Percentiles rank a stretch among this genome's conserved stretches.
Evolutionary conservation across 495 filamentous ascomycete species (phyloP).

Genomic region (Xylaria acuta): DNA sequence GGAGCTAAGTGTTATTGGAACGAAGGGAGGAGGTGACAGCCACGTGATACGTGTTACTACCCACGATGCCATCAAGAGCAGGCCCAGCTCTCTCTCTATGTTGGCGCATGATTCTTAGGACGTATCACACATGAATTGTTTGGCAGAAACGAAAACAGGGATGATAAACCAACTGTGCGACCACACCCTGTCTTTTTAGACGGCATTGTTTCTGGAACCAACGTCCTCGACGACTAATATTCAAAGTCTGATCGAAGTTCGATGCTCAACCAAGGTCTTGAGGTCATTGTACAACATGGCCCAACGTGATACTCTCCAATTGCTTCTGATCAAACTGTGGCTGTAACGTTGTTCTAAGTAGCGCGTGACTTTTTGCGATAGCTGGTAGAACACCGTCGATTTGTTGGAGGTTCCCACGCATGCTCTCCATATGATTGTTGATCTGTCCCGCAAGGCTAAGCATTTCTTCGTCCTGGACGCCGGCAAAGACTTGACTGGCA

Average conservation of each 20-base stretch:
- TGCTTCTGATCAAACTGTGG: conserved; percentile 52
- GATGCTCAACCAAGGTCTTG: neutral
- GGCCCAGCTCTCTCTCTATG: neutral
- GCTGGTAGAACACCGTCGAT: conserved; percentile 52
- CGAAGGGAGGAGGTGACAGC: neutral
- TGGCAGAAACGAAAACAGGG: neutral
- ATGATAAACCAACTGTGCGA: conserved; percentile 3
- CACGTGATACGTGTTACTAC: conserved; percentile 3
- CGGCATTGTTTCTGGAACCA: neutral
- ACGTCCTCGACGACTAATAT: neutral
- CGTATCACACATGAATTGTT: conserved; percentile 7
- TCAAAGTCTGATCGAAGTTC: neutral
- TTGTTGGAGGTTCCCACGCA: conserved; percentile 64
- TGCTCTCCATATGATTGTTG: conserved; percentile 58
- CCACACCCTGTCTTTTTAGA: conserved; percentile 8
- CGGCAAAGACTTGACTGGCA: conserved; percentile 40
- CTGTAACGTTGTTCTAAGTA: conserved; percentile 47
- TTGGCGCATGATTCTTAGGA: neutral
- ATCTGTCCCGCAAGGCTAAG: conserved; percentile 49
- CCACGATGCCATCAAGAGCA: neutral
- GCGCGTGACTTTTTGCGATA: conserved; percentile 52
- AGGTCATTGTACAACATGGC: conserved; percentile 23
- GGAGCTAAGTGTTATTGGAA: conserved; percentile 13
- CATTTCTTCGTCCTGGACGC: conserved; percentile 44
- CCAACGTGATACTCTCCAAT: conserved; percentile 51